A percentile compares a stretch with the other conserved stretches of the same genome.
Evolutionary conservation across 495 filamentous ascomycete species (phyloP).

Genomic region (Aspergillus wentii): DNA sequence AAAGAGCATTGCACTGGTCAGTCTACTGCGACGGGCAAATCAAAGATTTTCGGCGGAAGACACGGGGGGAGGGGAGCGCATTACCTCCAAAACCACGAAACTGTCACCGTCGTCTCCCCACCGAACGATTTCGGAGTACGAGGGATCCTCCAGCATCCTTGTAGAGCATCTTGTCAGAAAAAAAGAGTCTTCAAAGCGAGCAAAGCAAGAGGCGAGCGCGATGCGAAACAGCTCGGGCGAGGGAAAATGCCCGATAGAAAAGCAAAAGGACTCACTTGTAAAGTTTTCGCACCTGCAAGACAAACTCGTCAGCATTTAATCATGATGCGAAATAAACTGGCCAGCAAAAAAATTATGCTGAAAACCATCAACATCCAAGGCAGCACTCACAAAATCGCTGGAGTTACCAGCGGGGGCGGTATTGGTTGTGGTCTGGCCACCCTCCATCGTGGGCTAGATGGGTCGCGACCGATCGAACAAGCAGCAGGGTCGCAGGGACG

Average conservation of each 20-base stretch:
- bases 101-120: constrained; percentile 94
- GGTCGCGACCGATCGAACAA: constrained; percentile 45
- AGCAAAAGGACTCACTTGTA: constrained; percentile 71
- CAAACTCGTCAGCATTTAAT: too few species aligned
- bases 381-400: constrained; percentile 69
- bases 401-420: constrained; percentile 60
- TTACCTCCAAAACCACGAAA: constrained; percentile 95
- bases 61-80: constrained; percentile 9
- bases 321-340: constrained; percentile 7
- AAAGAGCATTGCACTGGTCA: constrained; percentile 6
- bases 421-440: constrained; percentile 45
- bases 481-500: constrained; percentile 22
- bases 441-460: constrained; percentile 49
- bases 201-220: constrained; percentile 6
- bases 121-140: constrained; percentile 86
- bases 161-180: background rate
- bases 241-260: constrained; percentile 6
- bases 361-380: constrained; percentile 5
- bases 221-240: constrained; percentile 8
- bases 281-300: constrained; percentile 83
- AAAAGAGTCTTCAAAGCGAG: constrained; percentile 1
- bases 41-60: constrained; percentile 3
- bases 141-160: constrained; percentile 96
- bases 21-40: too few species aligned
- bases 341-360: too few species aligned